phyloP scores from a whole-genome alignment of 176 grass and related monocot species.

The Cenchrus fungigraminus region DNA sequence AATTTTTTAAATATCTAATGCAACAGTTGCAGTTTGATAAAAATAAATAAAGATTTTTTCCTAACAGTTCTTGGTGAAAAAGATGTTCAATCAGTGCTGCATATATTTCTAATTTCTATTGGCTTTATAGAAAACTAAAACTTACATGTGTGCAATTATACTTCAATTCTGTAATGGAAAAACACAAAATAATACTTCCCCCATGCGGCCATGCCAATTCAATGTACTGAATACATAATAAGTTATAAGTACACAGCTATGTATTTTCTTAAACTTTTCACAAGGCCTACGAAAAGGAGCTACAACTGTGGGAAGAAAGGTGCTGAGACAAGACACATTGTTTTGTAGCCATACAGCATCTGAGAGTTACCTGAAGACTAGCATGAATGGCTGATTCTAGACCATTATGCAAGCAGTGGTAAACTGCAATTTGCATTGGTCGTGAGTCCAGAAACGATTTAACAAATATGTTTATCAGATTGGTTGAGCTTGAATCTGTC shows the following conservation, averaged over 20 bases:
- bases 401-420: conserved; percentile 92
- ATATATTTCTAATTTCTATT: background rate
- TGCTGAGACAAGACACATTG: background rate
- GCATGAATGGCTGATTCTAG: conserved; percentile 84
- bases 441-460: conserved; percentile 69
- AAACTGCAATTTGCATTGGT: conserved; percentile 85
- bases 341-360: conserved; percentile 27
- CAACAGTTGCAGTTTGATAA: too few relatives aligned
- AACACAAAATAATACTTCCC: background rate
- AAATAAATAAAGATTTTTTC: too few relatives aligned
- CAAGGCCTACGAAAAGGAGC: background rate
- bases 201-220: conserved; percentile 4
- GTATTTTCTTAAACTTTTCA: background rate
- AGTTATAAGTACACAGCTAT: background rate
- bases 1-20: too few relatives aligned
- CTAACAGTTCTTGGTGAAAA: conserved; percentile 3
- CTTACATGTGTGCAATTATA: conserved; percentile 9
- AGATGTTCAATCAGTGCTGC: background rate
- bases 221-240: background rate
- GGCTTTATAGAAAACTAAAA: background rate
- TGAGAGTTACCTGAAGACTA: conserved; percentile 74
- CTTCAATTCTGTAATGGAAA: background rate
- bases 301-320: background rate
- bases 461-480: conserved; percentile 71
- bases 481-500: conserved; percentile 54